A percentile compares a stretch with the other conserved stretches of the same genome.
Conservation (phyloP, 345 rosid species). For the Eucalyptus tenuipes region DNA sequence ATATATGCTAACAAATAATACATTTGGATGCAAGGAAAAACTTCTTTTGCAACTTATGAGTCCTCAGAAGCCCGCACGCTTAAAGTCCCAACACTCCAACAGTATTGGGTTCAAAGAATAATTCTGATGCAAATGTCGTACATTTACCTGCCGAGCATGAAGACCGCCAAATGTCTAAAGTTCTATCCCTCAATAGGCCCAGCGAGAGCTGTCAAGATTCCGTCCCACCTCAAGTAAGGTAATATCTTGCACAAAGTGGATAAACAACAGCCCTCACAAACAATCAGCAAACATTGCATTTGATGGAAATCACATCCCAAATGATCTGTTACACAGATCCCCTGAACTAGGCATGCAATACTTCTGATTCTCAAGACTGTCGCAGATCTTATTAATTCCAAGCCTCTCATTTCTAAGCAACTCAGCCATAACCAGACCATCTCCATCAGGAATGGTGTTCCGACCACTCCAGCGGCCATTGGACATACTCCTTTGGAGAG, state of each 20-base stretch:
- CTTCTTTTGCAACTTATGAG: neutral
- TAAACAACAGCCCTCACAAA: neutral
- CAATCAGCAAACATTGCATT: neutral
- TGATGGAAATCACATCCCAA: conserved; percentile 40
- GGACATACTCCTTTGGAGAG: conserved; percentile 46
- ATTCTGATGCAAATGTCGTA: neutral
- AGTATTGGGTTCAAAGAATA: neutral
- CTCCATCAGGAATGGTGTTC: conserved; percentile 60
- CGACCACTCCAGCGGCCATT: conserved; percentile 76
- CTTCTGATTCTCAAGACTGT: conserved; percentile 61
- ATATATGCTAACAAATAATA: neutral
- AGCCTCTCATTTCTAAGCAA: conserved; percentile 62
- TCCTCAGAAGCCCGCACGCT: neutral
- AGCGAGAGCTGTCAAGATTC: neutral
- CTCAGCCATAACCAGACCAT: conserved; percentile 45
- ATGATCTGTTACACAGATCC: conserved; percentile 58
- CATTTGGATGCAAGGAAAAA: neutral
- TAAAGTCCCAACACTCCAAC: neutral
- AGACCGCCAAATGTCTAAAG: neutral
- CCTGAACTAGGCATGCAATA: conserved; percentile 56
- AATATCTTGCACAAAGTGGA: neutral
- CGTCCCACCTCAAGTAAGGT: neutral
- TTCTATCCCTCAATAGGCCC: neutral
- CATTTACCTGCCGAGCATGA: neutral
- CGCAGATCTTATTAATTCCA: conserved; percentile 40